Conservation (phyloP, 352 stramenopile species). For the Pythium rishiriense region DNA sequence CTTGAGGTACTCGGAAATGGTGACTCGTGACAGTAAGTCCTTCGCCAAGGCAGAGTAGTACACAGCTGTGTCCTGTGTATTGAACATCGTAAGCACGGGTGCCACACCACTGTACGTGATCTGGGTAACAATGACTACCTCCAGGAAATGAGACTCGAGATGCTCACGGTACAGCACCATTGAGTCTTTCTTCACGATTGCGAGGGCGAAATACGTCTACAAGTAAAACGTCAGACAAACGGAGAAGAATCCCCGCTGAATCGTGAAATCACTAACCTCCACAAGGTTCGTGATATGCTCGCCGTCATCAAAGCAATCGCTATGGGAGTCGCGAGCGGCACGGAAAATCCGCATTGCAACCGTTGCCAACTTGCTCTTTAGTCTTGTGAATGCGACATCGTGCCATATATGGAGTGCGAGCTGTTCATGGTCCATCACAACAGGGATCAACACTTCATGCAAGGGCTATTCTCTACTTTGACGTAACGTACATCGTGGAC, state of each 20-base stretch:
- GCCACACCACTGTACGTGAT: too few relatives aligned
- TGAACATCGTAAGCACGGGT: neutral
- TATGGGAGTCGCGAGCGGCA: conserved; percentile 44
- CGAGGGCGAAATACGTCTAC: conserved; percentile 79
- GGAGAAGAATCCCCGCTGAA: neutral
- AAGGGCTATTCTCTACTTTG: neutral
- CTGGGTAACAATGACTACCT: neutral
- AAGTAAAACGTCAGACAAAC: too few relatives aligned
- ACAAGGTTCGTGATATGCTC: conserved; percentile 70
- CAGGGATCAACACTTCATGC: neutral
- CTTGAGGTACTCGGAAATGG: conserved; percentile 74
- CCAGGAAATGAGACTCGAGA: conserved; percentile 68
- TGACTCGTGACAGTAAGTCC: conserved; percentile 59
- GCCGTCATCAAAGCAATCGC: conserved; percentile 70
- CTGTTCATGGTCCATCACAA: conserved; percentile 25
- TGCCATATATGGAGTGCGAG: conserved; percentile 86
- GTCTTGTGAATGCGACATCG: conserved; percentile 68
- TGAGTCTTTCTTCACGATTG: conserved; percentile 70
- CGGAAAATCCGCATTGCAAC: conserved; percentile 73
- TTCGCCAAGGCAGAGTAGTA: conserved; percentile 75
- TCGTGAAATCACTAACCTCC: conserved; percentile 43
- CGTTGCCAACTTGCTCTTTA: conserved; percentile 69
- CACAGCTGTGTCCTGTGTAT: conserved; percentile 51
- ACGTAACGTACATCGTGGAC: conserved; percentile 73
- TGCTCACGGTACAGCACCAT: conserved; percentile 84